phyloP scores from a whole-genome alignment of 768 basidiomycete species.

The Tricholomella constricta region DNA sequence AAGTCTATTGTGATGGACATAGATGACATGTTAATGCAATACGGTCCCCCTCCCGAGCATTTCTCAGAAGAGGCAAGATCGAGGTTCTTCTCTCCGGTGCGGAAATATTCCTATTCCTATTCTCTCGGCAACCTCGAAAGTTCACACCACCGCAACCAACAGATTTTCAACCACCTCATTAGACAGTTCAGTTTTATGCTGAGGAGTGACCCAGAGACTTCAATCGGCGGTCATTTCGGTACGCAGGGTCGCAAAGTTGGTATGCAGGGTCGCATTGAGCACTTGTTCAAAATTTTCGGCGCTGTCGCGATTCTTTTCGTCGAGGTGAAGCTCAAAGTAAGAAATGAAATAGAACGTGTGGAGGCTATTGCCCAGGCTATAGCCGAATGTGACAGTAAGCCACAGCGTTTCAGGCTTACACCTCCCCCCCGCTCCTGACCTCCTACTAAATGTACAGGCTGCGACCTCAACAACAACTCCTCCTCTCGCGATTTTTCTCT shows the following conservation, averaged over 20 bases:
- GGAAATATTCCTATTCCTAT: too few species aligned
- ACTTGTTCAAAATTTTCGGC: slow-evolving; percentile 11
- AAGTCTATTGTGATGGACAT: slow-evolving; percentile 22
- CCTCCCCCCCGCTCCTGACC: neutral
- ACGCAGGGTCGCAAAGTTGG: too few species aligned
- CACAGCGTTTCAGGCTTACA: slow-evolving; percentile 1
- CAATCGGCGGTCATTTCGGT: too few species aligned
- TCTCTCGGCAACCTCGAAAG: neutral
- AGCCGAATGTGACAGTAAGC: slow-evolving; percentile 17
- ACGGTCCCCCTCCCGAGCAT: slow-evolving; percentile 20
- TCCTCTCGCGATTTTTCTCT: neutral
- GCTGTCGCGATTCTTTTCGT: slow-evolving; percentile 11
- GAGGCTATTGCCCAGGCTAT: slow-evolving; percentile 19
- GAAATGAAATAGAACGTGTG: slow-evolving; percentile 12
- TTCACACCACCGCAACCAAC: neutral
- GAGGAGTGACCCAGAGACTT: slow-evolving; percentile 20
- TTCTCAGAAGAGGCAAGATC: slow-evolving; percentile 22
- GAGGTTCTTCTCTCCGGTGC: slow-evolving; percentile 22
- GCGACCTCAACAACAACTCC: slow-evolving; percentile 13
- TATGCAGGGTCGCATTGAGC: slow-evolving; percentile 9
- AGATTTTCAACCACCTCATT: slow-evolving; percentile 24
- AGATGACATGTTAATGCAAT: slow-evolving; percentile 22
- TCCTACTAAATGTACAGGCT: slow-evolving; percentile 1
- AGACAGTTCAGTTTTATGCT: slow-evolving; percentile 15
- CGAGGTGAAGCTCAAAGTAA: slow-evolving; percentile 12